These are phyloP conservation scores for Ophiostoma tasmaniense DNA, from an alignment of 2,329 filamentous ascomycete genomes.

Conservation along the genomic window DNA sequence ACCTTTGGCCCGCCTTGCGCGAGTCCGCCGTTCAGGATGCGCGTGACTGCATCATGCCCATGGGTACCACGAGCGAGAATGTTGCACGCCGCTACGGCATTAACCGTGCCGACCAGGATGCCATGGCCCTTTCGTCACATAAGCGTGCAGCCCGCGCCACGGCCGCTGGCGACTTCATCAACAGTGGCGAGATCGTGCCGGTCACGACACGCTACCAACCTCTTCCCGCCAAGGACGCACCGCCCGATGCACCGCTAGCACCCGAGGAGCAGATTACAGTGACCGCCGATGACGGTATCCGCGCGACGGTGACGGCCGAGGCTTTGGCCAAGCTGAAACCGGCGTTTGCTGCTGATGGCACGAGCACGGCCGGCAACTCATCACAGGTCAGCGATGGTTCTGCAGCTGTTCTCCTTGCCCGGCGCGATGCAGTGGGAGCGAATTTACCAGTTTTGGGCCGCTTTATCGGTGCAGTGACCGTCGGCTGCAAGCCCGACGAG, in stretches of 20 bases:
- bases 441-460: constrained; percentile 78
- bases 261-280: constrained; percentile 55
- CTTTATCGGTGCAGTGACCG: constrained; percentile 68
- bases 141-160: constrained; percentile 63
- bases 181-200: constrained; percentile 76
- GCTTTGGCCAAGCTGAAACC: constrained; percentile 74
- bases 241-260: constrained; percentile 36
- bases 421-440: constrained; percentile 65
- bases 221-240: constrained; percentile 51
- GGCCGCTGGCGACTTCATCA: constrained; percentile 55
- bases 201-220: constrained; percentile 63
- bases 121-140: constrained; percentile 69
- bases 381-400: constrained; percentile 85
- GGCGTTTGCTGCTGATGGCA: constrained; percentile 67
- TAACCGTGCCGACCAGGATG: constrained; percentile 68
- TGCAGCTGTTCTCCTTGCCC: constrained; percentile 74
- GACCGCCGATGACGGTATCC: constrained; percentile 72
- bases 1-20: constrained; percentile 67
- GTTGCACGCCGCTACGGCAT: constrained; percentile 72
- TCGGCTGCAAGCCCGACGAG: constrained; percentile 78
- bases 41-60: constrained; percentile 83
- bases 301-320: constrained; percentile 58
- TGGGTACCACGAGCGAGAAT: constrained; percentile 87
- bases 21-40: constrained; percentile 59
- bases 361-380: constrained; percentile 73